Base-by-base conservation (phyloP, 1,139 yeast species). In the Hanseniaspora sp. region DNA sequence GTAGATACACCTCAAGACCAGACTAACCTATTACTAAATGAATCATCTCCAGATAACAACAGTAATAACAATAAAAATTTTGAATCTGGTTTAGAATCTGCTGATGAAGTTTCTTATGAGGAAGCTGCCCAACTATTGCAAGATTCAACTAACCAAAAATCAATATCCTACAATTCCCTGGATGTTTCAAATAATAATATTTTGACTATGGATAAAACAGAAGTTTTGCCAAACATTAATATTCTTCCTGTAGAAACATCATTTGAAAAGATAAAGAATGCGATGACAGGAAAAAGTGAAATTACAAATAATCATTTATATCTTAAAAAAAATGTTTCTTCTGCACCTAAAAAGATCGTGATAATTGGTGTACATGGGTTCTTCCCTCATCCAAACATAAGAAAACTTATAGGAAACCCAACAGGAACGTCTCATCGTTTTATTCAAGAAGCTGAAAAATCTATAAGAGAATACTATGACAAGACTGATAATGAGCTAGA, bases 361-460 rank as follows among this genome's bases (percentile, higher is more conserved):
- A 84, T 92, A 35, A 80, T 92, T 58, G 97, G 98, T 0, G 90
- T 92, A 1, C 97, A 92, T 70, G 97, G 97, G 0, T 92, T 90
- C 63, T 87, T 92, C 69, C 97, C 98, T 0, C 83, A 90, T 1
- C 79, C 76, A 59, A 82, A 87, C 77, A 76, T 92, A 1, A 73
- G 97, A 54, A 88, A 95, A 0, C 65, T 92, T 31, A 82, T 88
- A 55, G 96, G 96, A 1, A 87, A 87, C 56, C 96, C 96, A 4
- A 87, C 94, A 15, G 96, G 96, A 0, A 88, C 96, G 0, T 87
- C 96, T 0, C 74, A 82, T 55, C 82, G 83, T 65, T 88, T 88
- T 69, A 86, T 95, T 46, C 81, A 79, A 58, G 95, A 86, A 63
- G 96, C 95, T 0, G 96, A 87, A 60, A 75, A 74, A 58, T 82